Percentiles rank a stretch among this genome's conserved stretches.
Evolutionary conservation across 2,329 filamentous ascomycete genomes (phyloP).

Genomic region (Ophiostoma novo-ulmi): DNA sequence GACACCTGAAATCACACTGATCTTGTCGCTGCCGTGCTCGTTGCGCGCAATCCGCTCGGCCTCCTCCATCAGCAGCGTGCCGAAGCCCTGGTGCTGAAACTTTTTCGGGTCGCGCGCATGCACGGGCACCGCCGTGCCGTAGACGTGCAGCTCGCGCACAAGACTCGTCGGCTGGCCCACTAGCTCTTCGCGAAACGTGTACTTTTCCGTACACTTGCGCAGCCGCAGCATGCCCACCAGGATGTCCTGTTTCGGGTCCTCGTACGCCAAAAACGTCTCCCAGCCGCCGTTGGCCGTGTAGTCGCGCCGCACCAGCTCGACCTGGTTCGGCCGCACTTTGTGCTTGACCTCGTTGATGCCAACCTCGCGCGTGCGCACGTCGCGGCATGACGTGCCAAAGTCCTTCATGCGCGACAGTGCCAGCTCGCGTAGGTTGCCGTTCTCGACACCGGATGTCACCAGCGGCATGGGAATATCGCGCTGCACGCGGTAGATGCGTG

Average conservation of each 20-base stretch:
- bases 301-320: constrained; percentile 89
- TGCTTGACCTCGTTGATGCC: constrained; percentile 99
- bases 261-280: constrained; percentile 97
- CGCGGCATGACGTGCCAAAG: constrained; percentile 93
- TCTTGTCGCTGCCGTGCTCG: constrained; percentile 89
- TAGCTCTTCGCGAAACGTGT: constrained; percentile 88
- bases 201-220: constrained; percentile 82
- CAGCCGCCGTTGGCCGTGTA: constrained; percentile 94
- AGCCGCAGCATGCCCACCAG: constrained; percentile 84
- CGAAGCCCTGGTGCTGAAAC: constrained; percentile 97
- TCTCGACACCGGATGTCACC: constrained; percentile 97
- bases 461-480: constrained; percentile 99
- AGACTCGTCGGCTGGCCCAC: constrained; percentile 81
- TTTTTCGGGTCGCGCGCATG: constrained; percentile 92
- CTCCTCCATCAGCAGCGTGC: constrained; percentile 94
- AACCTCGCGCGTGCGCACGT: constrained; percentile 92
- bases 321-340: constrained; percentile 93
- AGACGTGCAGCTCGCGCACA: constrained; percentile 92
- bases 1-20: constrained; percentile 96
- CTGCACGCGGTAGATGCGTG: constrained; percentile 95
- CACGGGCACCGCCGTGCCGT: constrained; percentile 94
- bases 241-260: constrained; percentile 98
- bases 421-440: constrained; percentile 89
- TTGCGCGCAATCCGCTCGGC: constrained; percentile 91
- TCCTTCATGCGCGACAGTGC: constrained; percentile 98